A percentile compares a stretch with the other conserved stretches of the same genome.
Conservation (phyloP, 1,284 basidiomycete species). For the Kwoniella shivajii region DNA sequence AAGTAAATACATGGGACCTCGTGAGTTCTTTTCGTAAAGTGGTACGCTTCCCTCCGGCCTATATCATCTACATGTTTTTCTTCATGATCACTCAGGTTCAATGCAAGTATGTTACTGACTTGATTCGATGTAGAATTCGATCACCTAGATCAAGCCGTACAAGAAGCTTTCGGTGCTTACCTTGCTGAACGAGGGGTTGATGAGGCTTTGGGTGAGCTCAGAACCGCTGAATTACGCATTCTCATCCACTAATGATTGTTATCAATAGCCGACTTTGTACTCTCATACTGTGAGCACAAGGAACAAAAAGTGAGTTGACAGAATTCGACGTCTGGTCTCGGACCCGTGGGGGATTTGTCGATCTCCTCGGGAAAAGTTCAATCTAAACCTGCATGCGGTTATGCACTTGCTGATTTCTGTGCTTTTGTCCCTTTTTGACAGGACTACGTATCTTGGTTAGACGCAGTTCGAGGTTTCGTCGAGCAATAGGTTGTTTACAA, state of each 20-base stretch:
- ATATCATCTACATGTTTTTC: no score
- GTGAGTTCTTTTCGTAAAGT: no score
- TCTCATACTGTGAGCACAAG: constrained; percentile 82
- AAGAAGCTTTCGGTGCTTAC: constrained; percentile 82
- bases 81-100: no score
- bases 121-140: constrained; percentile 65
- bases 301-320: constrained; percentile 71
- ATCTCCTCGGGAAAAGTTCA: background rate
- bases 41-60: no score
- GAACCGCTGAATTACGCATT: background rate
- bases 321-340: background rate
- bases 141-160: constrained; percentile 81
- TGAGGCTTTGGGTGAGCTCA: constrained; percentile 64
- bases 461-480: constrained; percentile 80
- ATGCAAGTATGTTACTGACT: no score
- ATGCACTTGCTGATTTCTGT: background rate
- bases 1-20: constrained; percentile 86
- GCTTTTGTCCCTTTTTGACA: constrained; percentile 43
- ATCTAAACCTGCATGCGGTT: background rate
- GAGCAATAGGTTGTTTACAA: constrained; percentile 54
- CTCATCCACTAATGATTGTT: background rate
- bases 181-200: constrained; percentile 85
- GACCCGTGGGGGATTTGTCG: background rate
- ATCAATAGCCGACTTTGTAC: constrained; percentile 67
- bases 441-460: constrained; percentile 92